Conservation (phyloP, 306 rosid species). For the Fragaria vesca region DNA sequence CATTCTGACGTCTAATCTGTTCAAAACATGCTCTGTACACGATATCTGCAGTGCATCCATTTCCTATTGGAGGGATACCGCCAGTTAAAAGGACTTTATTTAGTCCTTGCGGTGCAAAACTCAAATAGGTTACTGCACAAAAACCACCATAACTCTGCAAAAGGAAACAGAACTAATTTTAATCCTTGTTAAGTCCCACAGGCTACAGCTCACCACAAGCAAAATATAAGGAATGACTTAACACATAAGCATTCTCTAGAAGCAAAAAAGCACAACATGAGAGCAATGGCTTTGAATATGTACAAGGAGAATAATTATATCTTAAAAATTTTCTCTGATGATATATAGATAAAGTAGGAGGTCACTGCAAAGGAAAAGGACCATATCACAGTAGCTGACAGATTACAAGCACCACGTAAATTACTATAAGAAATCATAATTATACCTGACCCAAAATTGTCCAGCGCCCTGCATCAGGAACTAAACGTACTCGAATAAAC, state of each 20-base stretch:
- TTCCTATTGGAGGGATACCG: conserved; percentile 88
- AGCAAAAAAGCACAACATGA: neutral
- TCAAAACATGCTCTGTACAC: conserved; percentile 76
- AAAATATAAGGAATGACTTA: conserved; percentile 1
- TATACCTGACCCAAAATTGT: conserved; percentile 91
- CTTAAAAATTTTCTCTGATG: neutral
- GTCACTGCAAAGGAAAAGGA: neutral
- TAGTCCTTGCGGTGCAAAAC: conserved; percentile 89
- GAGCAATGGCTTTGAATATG: neutral
- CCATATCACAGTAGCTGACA: conserved; percentile 1
- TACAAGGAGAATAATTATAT: neutral
- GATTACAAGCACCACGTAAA: conserved; percentile 24
- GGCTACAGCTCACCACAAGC: conserved; percentile 23
- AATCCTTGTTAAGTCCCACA: conserved; percentile 23
- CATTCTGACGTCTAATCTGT: conserved; percentile 64
- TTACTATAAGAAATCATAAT: conserved; percentile 16
- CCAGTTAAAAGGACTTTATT: conserved; percentile 85
- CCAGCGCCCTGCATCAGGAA: conserved; percentile 90
- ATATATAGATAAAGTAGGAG: conserved; percentile 5
- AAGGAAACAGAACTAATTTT: conserved; percentile 25
- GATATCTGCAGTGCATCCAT: conserved; percentile 68
- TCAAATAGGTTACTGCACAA: conserved; percentile 90
- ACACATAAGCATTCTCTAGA: conserved; percentile 10
- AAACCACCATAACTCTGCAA: conserved; percentile 91
- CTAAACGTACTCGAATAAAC: conserved; percentile 73